Percentiles rank a stretch among this genome's conserved stretches.
These are phyloP conservation scores for Aspergillus sergii DNA, from an alignment of 2,329 filamentous ascomycete genomes.

Conservation along the genomic window DNA sequence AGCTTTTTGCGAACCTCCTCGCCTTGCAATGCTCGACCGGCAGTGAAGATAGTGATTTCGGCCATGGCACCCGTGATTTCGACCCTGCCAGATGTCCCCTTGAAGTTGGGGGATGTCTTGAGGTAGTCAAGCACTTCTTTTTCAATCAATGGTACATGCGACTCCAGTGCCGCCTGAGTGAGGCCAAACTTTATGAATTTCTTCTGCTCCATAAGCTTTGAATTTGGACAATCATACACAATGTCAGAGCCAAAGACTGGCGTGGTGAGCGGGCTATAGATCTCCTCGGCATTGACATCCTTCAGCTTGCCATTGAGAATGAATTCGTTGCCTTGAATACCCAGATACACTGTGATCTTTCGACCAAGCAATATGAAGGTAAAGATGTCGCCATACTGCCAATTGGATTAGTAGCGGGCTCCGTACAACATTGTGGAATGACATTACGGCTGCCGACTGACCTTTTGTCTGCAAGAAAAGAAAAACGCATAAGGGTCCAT, in stretches of 20 bases:
- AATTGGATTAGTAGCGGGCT: slow-evolving; percentile 14
- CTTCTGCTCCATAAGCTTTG: slow-evolving; percentile 95
- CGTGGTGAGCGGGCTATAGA: slow-evolving; percentile 75
- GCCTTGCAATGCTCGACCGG: slow-evolving; percentile 73
- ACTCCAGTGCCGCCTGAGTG: slow-evolving; percentile 60
- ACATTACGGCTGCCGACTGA: slow-evolving; percentile 34
- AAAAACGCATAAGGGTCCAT: slow-evolving; percentile 79
- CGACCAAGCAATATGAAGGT: slow-evolving; percentile 86
- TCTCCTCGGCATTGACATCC: slow-evolving; percentile 88
- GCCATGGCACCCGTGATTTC: slow-evolving; percentile 70
- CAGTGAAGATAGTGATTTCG: slow-evolving; percentile 81
- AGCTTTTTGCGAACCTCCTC: slow-evolving; percentile 74
- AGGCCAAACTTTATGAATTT: slow-evolving; percentile 72
- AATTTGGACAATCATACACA: slow-evolving; percentile 87
- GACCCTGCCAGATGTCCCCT: slow-evolving; percentile 61
- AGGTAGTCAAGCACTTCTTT: slow-evolving; percentile 60
- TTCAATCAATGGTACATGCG: slow-evolving; percentile 83
- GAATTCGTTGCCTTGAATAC: slow-evolving; percentile 84
- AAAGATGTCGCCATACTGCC: slow-evolving; percentile 83
- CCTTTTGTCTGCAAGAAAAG: slow-evolving; percentile 70
- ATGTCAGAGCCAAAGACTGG: slow-evolving; percentile 80
- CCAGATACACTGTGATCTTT: slow-evolving; percentile 84
- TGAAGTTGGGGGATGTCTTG: slow-evolving; percentile 58
- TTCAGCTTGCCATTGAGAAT: slow-evolving; percentile 90
- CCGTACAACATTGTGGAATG: not conserved